phyloP scores from a whole-genome alignment of 2,329 filamentous ascomycete species.

The Albophoma yamanashiensis region DNA sequence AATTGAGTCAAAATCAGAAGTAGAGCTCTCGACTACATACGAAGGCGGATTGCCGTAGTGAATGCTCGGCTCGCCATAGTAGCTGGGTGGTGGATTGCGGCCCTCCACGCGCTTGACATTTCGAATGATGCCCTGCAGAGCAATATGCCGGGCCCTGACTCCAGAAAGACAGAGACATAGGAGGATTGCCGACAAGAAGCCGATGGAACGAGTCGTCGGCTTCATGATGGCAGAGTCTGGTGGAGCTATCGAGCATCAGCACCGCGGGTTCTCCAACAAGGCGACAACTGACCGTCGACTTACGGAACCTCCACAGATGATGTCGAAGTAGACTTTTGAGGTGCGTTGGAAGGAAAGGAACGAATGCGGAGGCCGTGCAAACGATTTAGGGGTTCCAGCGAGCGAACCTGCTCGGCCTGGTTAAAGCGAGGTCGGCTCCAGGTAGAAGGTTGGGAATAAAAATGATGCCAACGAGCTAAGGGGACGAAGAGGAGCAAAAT shows the following conservation, averaged over 20 bases:
- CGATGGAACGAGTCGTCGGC: conserved; percentile 16
- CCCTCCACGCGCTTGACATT: background rate
- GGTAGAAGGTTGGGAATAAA: background rate
- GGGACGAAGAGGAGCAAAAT: background rate
- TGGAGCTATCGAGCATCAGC: background rate
- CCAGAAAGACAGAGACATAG: conserved; percentile 6
- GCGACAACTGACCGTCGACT: background rate
- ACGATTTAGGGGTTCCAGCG: background rate
- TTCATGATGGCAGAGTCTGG: conserved; percentile 24
- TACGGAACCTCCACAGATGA: conserved; percentile 1
- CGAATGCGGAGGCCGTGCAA: background rate
- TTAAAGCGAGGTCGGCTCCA: background rate
- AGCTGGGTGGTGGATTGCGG: conserved; percentile 5
- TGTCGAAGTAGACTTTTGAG: background rate
- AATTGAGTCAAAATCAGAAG: background rate
- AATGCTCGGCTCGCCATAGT: conserved; percentile 8
- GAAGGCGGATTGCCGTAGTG: conserved; percentile 9
- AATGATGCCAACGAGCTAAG: background rate
- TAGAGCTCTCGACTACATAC: conserved; percentile 8
- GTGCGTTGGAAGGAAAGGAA: background rate
- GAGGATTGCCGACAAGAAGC: conserved; percentile 20
- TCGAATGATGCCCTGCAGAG: background rate
- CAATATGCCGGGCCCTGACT: background rate
- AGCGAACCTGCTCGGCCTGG: background rate
- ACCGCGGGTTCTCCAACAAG: background rate